Evolutionary conservation across 1,139 yeast genomes (phyloP).

Genomic region (Yamadazyma spencermartinsiae): DNA sequence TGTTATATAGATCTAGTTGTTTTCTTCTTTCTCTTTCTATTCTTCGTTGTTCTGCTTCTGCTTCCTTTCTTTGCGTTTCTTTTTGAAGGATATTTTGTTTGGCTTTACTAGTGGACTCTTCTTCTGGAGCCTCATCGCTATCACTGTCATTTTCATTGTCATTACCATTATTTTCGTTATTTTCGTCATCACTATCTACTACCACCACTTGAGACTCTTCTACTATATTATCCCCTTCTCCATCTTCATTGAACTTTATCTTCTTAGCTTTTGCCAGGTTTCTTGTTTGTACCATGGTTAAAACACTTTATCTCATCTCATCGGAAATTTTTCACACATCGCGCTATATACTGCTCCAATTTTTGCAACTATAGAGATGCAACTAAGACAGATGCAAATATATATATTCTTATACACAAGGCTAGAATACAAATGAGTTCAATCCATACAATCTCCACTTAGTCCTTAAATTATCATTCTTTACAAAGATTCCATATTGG

Average conservation of each 20-base stretch:
- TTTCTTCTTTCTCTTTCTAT: constrained; percentile 51
- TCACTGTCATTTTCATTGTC: constrained; percentile 25
- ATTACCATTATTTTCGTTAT: constrained; percentile 8
- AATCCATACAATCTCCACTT: constrained; percentile 42
- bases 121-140: constrained; percentile 52
- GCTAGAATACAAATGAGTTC: constrained; percentile 25
- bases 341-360: too few relatives aligned
- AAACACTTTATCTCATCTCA: constrained; percentile 10
- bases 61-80: constrained; percentile 33
- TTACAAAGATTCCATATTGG: constrained; percentile 22
- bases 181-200: constrained; percentile 3
- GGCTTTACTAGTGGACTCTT: constrained; percentile 36
- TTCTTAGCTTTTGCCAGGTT: constrained; percentile 21
- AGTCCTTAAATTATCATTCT: constrained; percentile 27
- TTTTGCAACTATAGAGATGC: not conserved
- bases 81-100: constrained; percentile 33
- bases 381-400: not conserved
- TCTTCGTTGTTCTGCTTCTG: constrained; percentile 34
- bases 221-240: constrained; percentile 19
- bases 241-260: constrained; percentile 29
- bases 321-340: constrained; percentile 1
- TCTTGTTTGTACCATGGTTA: constrained; percentile 27
- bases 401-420: constrained; percentile 1
- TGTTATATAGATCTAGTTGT: constrained; percentile 45
- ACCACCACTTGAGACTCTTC: not conserved